phyloP scores from a whole-genome alignment of 2,329 filamentous ascomycete species.

The Myriosclerotinia scirpicola region DNA sequence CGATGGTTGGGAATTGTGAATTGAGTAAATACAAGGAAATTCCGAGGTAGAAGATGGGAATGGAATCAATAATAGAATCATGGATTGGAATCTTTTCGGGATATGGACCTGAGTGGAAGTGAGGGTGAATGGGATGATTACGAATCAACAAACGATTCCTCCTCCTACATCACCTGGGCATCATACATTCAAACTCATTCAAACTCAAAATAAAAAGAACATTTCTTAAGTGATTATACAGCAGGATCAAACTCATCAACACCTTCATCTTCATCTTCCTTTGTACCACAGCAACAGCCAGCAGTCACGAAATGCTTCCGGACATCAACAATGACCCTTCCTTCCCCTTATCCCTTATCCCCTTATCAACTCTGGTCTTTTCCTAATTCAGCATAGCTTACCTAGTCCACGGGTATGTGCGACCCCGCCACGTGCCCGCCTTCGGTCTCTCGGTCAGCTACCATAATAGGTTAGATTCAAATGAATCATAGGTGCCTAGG shows the following conservation, averaged over 20 bases:
- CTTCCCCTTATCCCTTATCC: background rate
- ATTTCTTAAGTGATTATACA: too few relatives aligned
- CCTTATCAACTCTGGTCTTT: background rate
- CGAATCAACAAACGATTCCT: background rate
- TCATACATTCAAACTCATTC: background rate
- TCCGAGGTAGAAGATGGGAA: background rate
- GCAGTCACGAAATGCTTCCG: background rate
- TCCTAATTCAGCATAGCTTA: background rate
- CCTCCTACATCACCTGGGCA: too few relatives aligned
- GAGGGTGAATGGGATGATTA: background rate
- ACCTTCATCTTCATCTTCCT: too few relatives aligned
- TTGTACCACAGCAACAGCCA: too few relatives aligned
- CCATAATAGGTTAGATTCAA: too few relatives aligned
- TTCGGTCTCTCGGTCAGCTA: background rate
- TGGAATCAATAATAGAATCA: too few relatives aligned
- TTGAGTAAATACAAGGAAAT: background rate
- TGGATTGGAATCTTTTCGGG: slow-evolving; percentile 4
- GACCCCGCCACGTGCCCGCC: slow-evolving; percentile 13
- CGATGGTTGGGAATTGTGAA: too few relatives aligned
- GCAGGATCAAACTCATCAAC: too few relatives aligned
- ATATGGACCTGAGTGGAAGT: slow-evolving; percentile 12
- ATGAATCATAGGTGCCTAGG: too few relatives aligned
- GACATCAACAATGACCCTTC: background rate
- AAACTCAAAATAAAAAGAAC: background rate
- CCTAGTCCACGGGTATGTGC: too few relatives aligned